A percentile compares a stretch with the other conserved stretches of the same genome.
Evolutionary conservation across 2,329 filamentous ascomycete genomes (phyloP).

Genomic region (Tolypocladium nubicola): DNA sequence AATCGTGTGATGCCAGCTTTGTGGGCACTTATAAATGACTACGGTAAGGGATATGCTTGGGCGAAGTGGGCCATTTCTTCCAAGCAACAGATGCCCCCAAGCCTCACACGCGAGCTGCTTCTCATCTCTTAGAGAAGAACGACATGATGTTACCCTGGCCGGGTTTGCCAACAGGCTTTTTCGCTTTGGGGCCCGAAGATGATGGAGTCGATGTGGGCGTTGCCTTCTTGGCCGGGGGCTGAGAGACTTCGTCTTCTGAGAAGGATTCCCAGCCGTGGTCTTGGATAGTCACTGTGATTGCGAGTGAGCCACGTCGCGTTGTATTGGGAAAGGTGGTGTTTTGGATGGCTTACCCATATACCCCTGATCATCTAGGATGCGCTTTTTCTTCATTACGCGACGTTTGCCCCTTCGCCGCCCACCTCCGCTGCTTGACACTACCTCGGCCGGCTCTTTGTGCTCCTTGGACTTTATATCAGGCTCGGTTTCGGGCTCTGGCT

Average conservation of each 20-base stretch:
- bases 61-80: neutral
- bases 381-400: constrained; percentile 79
- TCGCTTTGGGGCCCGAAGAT: constrained; percentile 38
- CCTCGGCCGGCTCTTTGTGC: constrained; percentile 36
- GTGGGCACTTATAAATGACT: constrained; percentile 15
- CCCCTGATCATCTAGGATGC: constrained; percentile 76
- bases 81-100: no score
- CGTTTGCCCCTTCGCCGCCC: constrained; percentile 67
- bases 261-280: constrained; percentile 85
- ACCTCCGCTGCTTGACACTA: constrained; percentile 39
- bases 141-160: constrained; percentile 80
- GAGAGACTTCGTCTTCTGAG: constrained; percentile 71
- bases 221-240: constrained; percentile 37
- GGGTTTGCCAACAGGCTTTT: constrained; percentile 46
- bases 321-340: neutral
- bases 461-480: constrained; percentile 19
- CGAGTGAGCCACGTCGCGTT: neutral
- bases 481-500: constrained; percentile 23
- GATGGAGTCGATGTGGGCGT: constrained; percentile 34
- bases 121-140: constrained; percentile 75
- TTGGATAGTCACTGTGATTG: constrained; percentile 63
- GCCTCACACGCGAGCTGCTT: neutral
- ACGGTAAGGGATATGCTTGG: neutral
- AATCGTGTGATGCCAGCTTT: constrained; percentile 6
- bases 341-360: constrained; percentile 59